These are phyloP conservation scores for Pseudogymnoascus sp. DNA, from an alignment of 2,329 filamentous ascomycete genomes.

Conservation along the genomic window DNA sequence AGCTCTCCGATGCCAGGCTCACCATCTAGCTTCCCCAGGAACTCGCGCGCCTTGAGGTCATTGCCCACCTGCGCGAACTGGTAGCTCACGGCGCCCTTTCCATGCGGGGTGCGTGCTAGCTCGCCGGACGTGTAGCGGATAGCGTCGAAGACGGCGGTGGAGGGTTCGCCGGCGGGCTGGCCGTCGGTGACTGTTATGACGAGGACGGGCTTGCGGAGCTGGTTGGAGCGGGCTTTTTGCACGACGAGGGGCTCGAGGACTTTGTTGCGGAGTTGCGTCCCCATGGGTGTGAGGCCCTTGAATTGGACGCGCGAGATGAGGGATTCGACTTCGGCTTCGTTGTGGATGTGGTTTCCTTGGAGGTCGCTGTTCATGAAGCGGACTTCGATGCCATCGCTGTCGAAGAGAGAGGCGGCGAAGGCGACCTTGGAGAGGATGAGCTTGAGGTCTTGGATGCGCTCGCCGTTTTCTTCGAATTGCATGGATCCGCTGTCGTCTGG, in stretches of 20 bases:
- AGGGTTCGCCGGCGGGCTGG: slow-evolving; percentile 54
- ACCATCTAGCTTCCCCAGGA: slow-evolving; percentile 54
- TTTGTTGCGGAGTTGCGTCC: slow-evolving; percentile 52
- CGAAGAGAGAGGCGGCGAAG: slow-evolving; percentile 58
- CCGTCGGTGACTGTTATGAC: slow-evolving; percentile 59
- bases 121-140: slow-evolving; percentile 47
- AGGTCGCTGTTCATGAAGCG: slow-evolving; percentile 60
- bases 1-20: slow-evolving; percentile 51
- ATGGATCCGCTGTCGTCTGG: slow-evolving; percentile 60
- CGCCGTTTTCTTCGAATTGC: slow-evolving; percentile 57
- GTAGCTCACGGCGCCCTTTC: slow-evolving; percentile 52
- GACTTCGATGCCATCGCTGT: slow-evolving; percentile 57
- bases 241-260: slow-evolving; percentile 54
- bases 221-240: slow-evolving; percentile 40
- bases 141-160: slow-evolving; percentile 46
- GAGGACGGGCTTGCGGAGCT: slow-evolving; percentile 53
- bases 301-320: slow-evolving; percentile 52
- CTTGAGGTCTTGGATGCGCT: slow-evolving; percentile 57
- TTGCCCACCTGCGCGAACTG: slow-evolving; percentile 63
- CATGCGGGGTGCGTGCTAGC: slow-evolving; percentile 40
- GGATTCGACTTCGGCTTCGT: slow-evolving; percentile 47
- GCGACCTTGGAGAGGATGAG: slow-evolving; percentile 55
- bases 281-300: slow-evolving; percentile 58
- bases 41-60: slow-evolving; percentile 54
- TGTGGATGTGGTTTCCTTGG: slow-evolving; percentile 45